Evolutionary conservation across 2,329 filamentous ascomycete genomes (phyloP).

Genomic region (Raffaelea ambrosiae): DNA sequence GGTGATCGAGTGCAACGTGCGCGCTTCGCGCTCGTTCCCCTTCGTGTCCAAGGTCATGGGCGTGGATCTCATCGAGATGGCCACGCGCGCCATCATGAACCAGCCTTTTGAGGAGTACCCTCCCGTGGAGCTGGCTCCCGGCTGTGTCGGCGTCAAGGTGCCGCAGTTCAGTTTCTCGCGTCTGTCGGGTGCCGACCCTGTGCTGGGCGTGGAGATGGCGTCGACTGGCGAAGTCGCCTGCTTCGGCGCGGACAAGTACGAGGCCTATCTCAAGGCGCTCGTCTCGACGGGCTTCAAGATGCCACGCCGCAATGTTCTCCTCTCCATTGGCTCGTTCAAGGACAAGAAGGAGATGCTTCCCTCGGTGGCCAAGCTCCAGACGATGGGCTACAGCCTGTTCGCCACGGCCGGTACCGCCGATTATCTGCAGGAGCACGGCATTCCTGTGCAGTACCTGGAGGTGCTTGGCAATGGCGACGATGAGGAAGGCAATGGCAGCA

Average conservation of each 20-base stretch:
- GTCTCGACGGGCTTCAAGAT: slow-evolving; percentile 95
- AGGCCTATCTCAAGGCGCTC: slow-evolving; percentile 93
- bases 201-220: slow-evolving; percentile 97
- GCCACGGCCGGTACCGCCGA: slow-evolving; percentile 95
- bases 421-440: slow-evolving; percentile 86
- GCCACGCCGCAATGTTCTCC: slow-evolving; percentile 86
- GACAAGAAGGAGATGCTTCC: slow-evolving; percentile 97
- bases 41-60: slow-evolving; percentile 99
- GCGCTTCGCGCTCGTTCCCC: slow-evolving; percentile 91
- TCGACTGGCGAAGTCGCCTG: slow-evolving; percentile 97
- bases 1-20: slow-evolving; percentile 98
- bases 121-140: slow-evolving; percentile 60
- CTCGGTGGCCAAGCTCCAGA: slow-evolving; percentile 79
- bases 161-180: slow-evolving; percentile 99
- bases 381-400: slow-evolving; percentile 90
- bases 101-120: slow-evolving; percentile 79
- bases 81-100: slow-evolving; percentile 91
- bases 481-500: slow-evolving; percentile 6
- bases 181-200: slow-evolving; percentile 89
- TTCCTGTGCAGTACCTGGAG: slow-evolving; percentile 90
- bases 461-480: slow-evolving; percentile 70
- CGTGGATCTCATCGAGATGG: slow-evolving; percentile 96
- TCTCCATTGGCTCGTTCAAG: slow-evolving; percentile 95
- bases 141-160: slow-evolving; percentile 94
- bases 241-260: slow-evolving; percentile 92